Evolutionary conservation across 2,329 filamentous ascomycete species (phyloP), one percentile per base, ranked within the genome.

Genomic region (Sporothrix mexicana): DNA sequence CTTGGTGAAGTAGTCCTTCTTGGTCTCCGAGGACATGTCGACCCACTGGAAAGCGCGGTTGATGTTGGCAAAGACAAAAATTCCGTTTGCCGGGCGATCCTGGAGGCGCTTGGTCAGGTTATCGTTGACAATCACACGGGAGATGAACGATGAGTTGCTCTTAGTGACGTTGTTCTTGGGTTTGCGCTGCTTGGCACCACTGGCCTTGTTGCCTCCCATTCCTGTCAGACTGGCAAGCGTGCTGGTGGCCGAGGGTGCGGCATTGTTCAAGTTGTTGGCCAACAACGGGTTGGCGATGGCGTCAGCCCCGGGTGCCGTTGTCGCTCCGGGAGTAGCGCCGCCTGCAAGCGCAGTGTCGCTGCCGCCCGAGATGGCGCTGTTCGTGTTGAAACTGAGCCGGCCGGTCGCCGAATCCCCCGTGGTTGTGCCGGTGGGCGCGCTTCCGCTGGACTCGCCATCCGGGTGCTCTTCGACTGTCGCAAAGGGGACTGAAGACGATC

Each of bases 111-210:
- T 97, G 25, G 88, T 87, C 71, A 97, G 82, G 4, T 87, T 87
- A 78, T 99, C 96, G 78, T 97, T 93, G 17, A 94, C 91, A 76
- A 98, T 97, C 45, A 98, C 95, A 71, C 96, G 87, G n/a, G 95
- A 98, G 43, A 99, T 96, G 79, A 98, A 99, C 0, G 95, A 97
- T 10, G 96, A 99, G 81, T 97, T 98, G 83, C 94, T 98, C 85
- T 99, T 99, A 70, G 95, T 91, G 81, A 99, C 96, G 81, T 97
- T 98, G 82, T 95, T 98, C 86, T 98, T 99, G 2, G 96, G 96
- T 81, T 99, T 99, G 79, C 91, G 89, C 80, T 90, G 88, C 85
- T 98, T 98, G 76, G 88, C 59, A 70, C 74, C 90, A 55, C 88
- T 87, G 78, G 95, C 93, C 78, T 93, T 94, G 43, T 87, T 85